These are phyloP conservation scores for Yarrowia sp. DNA, from an alignment of 805 yeast genomes.

Conservation along the genomic window DNA sequence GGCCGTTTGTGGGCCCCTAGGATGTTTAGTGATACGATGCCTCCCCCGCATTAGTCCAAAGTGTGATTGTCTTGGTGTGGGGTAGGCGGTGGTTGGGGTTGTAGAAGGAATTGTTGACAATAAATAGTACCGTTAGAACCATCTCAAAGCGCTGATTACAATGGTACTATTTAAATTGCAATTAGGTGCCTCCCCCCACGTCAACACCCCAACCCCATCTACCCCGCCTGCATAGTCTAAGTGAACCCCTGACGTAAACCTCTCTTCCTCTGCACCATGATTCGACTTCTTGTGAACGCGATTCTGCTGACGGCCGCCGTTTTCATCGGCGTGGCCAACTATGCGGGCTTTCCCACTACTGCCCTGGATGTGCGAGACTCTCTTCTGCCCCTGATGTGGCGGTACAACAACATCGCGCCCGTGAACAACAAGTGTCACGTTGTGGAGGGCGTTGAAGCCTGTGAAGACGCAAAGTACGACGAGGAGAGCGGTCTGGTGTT, in stretches of 20 bases:
- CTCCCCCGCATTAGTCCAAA: neutral
- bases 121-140: neutral
- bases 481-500: slow-evolving; percentile 5
- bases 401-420: neutral
- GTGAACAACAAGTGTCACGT: slow-evolving; percentile 18
- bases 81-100: neutral
- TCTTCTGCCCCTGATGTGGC: slow-evolving; percentile 7
- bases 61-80: neutral
- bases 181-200: neutral
- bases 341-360: neutral
- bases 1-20: neutral
- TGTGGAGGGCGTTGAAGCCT: neutral
- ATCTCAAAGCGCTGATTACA: neutral
- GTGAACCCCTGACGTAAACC: too few species aligned
- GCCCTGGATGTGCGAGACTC: slow-evolving; percentile 16
- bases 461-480: slow-evolving; percentile 24
- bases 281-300: neutral
- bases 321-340: slow-evolving; percentile 2
- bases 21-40: slow-evolving; percentile 13
- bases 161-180: neutral
- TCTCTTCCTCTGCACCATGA: neutral
- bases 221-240: slow-evolving; percentile 1
- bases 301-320: neutral
- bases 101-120: too few species aligned
- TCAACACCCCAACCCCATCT: neutral